These are phyloP conservation scores for Macroventuria anomochaeta DNA, from an alignment of 2,329 filamentous ascomycete genomes.

Conservation along the genomic window DNA sequence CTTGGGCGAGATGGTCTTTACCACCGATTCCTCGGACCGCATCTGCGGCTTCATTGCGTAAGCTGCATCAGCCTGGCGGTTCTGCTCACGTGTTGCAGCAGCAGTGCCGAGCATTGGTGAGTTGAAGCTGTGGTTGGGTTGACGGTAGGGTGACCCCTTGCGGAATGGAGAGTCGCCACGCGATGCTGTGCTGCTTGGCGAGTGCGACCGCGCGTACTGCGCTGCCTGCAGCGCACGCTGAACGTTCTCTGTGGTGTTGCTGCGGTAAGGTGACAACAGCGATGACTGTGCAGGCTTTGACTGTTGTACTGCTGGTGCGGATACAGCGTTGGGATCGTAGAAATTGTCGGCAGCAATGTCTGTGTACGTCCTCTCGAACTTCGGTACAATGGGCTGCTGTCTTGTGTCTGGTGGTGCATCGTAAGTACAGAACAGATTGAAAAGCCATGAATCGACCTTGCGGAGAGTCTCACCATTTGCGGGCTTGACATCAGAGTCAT, in stretches of 20 bases:
- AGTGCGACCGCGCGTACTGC: constrained; percentile 70
- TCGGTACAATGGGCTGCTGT: constrained; percentile 61
- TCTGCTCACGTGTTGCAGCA: constrained; percentile 67
- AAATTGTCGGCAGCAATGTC: constrained; percentile 85
- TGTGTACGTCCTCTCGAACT: constrained; percentile 84
- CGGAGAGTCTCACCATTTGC: constrained; percentile 61
- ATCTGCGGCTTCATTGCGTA: constrained; percentile 52
- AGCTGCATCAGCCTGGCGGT: constrained; percentile 65
- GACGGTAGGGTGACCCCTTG: constrained; percentile 63
- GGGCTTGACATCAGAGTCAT: constrained; percentile 61
- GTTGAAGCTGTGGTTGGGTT: constrained; percentile 51
- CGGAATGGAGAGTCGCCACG: constrained; percentile 84
- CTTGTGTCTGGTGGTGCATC: constrained; percentile 61
- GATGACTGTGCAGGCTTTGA: constrained; percentile 59
- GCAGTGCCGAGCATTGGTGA: constrained; percentile 60
- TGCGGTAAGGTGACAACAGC: constrained; percentile 57
- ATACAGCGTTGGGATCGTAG: constrained; percentile 74
- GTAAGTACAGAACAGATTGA: constrained; percentile 72
- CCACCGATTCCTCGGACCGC: constrained; percentile 53
- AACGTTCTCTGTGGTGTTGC: constrained; percentile 60
- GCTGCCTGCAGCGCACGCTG: constrained; percentile 79
- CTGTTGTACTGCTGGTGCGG: constrained; percentile 53
- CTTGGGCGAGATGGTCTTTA: constrained; percentile 92
- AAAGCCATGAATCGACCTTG: constrained; percentile 54
- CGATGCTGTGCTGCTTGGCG: constrained; percentile 58